Base-by-base conservation (phyloP, 2,329 filamentous ascomycete species). In the Boeremia lycopersici region DNA sequence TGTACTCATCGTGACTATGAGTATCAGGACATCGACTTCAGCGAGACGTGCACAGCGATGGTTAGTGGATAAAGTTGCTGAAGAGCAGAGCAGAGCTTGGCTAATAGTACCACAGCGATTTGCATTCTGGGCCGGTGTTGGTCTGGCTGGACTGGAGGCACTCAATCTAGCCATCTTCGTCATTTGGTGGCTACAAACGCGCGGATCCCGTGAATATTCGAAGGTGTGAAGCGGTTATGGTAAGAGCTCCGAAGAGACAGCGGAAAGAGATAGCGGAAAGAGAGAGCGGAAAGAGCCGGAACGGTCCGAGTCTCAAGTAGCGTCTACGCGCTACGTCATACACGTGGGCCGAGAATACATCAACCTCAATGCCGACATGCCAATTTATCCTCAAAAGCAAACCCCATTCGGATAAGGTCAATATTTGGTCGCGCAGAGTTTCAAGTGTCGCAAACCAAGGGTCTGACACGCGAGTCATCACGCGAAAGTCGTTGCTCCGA, bases 111-210 rank as follows among this genome's bases (percentile, higher is more conserved):
- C 6, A 13, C 23, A 59, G 58, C 52, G 60, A 4, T 61, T 63
- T 15, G 59, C 59, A 2, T 59, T 61, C 17, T 66, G 61, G 63
- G 59, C 59, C 41, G 54, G 59, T 15, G 58, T 64, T 6, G 50
- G 45, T 10, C 44, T 66, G 11, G 61, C 61, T 4, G 54, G 39
- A 11, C 26, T 66, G 29, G 63, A 66, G 36, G 36, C 48, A n/a
- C 9, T 61, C 34, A 66, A 64, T 35, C 36, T 66, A 7, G 9
- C 48, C 12, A 29, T 64, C 2, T 64, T 66, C 29, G 35, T 59
- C 0, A 39, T 60, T 3, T 66, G 61, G 61, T 60, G 53, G 47
- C 29, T 62, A 4, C 51, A 25, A 19, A 56, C 53, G 31, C 56
- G 54, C 42, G 39, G 48, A 3, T 51, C 62, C 7, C 51, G 48